These are phyloP conservation scores for Heterobasidion annosum DNA, from an alignment of 1,284 basidiomycete genomes.

Conservation along the genomic window DNA sequence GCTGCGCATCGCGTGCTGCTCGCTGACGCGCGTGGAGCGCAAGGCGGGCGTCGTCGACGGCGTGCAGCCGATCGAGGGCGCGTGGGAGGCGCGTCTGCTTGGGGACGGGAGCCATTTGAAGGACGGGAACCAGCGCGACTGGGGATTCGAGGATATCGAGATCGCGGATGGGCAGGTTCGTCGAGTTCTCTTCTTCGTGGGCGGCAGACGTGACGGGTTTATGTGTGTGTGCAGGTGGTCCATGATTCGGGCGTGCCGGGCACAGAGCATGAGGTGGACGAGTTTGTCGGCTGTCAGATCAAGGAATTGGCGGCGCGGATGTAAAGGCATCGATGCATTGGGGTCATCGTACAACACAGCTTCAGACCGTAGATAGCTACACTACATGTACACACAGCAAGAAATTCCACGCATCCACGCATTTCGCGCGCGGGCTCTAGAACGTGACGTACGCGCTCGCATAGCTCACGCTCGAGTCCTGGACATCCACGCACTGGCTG, in stretches of 20 bases:
- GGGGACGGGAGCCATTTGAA: slow-evolving; percentile 52
- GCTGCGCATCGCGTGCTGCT: slow-evolving; percentile 62
- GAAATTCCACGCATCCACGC: neutral
- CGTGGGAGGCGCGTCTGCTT: slow-evolving; percentile 37
- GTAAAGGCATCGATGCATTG: slow-evolving; percentile 13
- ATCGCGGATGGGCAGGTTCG: slow-evolving; percentile 38
- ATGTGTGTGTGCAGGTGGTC: slow-evolving; percentile 37
- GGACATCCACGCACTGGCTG: slow-evolving; percentile 56
- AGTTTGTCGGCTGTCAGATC: slow-evolving; percentile 45
- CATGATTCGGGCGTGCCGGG: slow-evolving; percentile 54
- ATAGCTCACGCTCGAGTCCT: slow-evolving; percentile 92
- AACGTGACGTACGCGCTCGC: slow-evolving; percentile 78
- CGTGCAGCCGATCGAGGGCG: slow-evolving; percentile 21
- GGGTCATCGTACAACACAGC: neutral
- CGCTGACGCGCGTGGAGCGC: slow-evolving; percentile 44
- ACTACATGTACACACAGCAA: neutral
- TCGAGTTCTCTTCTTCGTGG: slow-evolving; percentile 5
- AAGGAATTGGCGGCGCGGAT: slow-evolving; percentile 25
- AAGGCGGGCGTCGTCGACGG: slow-evolving; percentile 15
- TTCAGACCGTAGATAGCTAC: neutral
- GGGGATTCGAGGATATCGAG: slow-evolving; percentile 72
- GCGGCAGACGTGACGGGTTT: neutral
- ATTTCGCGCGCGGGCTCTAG: slow-evolving; percentile 11
- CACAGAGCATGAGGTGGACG: slow-evolving; percentile 48
- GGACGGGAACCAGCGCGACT: slow-evolving; percentile 58